Evolutionary conservation across 805 yeast genomes (phyloP).

Genomic region (Wickerhamiella parazyma): DNA sequence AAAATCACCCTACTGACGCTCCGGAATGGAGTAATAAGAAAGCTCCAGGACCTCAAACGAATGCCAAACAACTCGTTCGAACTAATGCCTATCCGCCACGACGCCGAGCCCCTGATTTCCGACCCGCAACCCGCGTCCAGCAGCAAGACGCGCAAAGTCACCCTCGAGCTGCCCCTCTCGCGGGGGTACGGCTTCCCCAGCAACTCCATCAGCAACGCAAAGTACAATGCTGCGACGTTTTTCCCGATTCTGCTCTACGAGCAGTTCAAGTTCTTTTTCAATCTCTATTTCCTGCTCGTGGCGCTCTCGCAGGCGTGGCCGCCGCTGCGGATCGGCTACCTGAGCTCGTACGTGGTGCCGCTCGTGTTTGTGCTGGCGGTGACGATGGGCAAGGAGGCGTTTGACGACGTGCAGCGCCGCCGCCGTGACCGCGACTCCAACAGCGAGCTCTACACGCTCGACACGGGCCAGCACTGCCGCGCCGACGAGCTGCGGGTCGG

Average conservation of each 20-base stretch:
- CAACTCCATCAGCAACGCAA: slow-evolving; percentile 86
- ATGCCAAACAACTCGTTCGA: slow-evolving; percentile 3
- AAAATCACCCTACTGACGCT: not conserved
- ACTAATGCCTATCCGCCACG: slow-evolving; percentile 2
- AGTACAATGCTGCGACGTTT: slow-evolving; percentile 77
- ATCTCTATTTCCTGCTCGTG: slow-evolving; percentile 78
- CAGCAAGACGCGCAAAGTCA: slow-evolving; percentile 2
- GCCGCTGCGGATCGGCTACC: slow-evolving; percentile 78
- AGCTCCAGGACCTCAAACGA: not conserved
- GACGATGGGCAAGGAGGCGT: slow-evolving; percentile 91
- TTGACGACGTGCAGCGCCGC: slow-evolving; percentile 84
- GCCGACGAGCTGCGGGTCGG: slow-evolving; percentile 69
- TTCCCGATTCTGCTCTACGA: slow-evolving; percentile 82
- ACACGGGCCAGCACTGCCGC: slow-evolving; percentile 31
- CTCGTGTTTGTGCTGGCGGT: slow-evolving; percentile 82
- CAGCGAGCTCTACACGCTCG: slow-evolving; percentile 63
- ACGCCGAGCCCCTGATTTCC: slow-evolving; percentile 3
- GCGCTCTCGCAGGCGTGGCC: slow-evolving; percentile 91
- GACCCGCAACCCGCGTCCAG: slow-evolving; percentile 2
- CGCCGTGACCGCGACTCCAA: slow-evolving; percentile 84
- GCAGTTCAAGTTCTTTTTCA: slow-evolving; percentile 94
- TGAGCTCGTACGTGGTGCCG: slow-evolving; percentile 88
- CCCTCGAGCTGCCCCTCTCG: slow-evolving; percentile 12
- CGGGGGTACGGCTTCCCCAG: slow-evolving; percentile 30
- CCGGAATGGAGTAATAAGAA: slow-evolving; percentile 6